Percentiles rank a stretch among this genome's conserved stretches.
Evolutionary conservation across 2,329 filamentous ascomycete genomes (phyloP).

Genomic region (Cladorrhinum sp.): DNA sequence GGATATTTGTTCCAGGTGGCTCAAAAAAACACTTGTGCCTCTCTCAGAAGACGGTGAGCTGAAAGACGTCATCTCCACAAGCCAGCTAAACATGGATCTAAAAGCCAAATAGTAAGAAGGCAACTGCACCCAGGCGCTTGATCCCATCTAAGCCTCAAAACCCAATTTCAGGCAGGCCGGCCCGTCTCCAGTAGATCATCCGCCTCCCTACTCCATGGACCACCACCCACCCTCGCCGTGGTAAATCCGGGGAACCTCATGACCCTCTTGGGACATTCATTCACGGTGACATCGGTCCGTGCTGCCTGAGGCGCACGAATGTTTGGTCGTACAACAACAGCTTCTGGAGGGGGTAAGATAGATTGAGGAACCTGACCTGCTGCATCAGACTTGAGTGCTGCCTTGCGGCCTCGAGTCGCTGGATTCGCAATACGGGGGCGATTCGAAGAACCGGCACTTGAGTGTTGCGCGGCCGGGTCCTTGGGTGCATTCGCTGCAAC

Average conservation of each 20-base stretch:
- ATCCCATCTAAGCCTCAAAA: neutral
- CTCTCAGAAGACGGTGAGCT: neutral
- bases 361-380: constrained; percentile 46
- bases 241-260: constrained; percentile 43
- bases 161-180: constrained; percentile 42
- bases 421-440: constrained; percentile 41
- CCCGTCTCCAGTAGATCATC: constrained; percentile 63
- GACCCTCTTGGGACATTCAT: constrained; percentile 28
- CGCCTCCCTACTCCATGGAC: constrained; percentile 68
- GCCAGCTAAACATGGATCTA: neutral
- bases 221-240: constrained; percentile 46
- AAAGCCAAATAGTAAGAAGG: neutral
- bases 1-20: neutral
- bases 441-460: neutral
- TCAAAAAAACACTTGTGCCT: neutral
- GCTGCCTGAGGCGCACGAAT: constrained; percentile 14
- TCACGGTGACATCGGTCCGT: constrained; percentile 8
- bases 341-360: constrained; percentile 37
- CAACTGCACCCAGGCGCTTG: neutral
- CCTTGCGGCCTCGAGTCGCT: constrained; percentile 52
- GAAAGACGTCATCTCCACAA: neutral
- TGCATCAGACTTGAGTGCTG: constrained; percentile 50
- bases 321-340: constrained; percentile 19
- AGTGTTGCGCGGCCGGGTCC: neutral
- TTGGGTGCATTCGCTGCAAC: neutral